Percentiles rank a stretch among this genome's conserved stretches.
phyloP scores from a whole-genome alignment of 1,284 basidiomycete species.

The Microstroma glucosiphilum region DNA sequence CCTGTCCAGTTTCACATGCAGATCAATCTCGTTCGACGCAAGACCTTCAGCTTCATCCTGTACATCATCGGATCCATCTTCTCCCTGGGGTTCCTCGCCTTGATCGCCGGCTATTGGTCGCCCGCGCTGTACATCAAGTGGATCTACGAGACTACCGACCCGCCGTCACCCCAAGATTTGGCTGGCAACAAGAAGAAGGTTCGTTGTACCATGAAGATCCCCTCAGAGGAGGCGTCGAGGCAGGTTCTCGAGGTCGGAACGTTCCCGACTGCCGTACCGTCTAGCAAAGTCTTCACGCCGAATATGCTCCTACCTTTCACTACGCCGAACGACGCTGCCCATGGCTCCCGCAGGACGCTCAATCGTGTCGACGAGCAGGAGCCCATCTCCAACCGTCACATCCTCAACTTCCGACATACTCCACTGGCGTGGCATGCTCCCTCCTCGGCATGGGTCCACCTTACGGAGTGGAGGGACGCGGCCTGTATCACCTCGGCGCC shows the following conservation, averaged over 20 bases:
- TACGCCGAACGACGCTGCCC: not conserved
- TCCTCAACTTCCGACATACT: constrained; percentile 25
- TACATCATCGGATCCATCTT: constrained; percentile 1
- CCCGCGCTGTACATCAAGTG: not conserved
- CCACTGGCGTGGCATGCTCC: constrained; percentile 22
- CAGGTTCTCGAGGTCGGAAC: no score
- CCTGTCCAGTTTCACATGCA: no score
- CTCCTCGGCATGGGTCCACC: constrained; percentile 20
- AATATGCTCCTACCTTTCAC: not conserved
- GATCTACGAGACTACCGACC: no score
- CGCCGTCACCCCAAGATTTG: no score
- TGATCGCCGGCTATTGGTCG: not conserved
- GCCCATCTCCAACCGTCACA: no score
- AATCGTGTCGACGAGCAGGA: no score
- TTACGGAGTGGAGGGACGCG: constrained; percentile 22
- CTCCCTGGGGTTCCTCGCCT: not conserved
- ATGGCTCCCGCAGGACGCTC: constrained; percentile 5
- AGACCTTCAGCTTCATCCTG: not conserved
- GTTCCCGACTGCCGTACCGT: no score
- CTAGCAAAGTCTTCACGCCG: not conserved
- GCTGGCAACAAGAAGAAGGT: no score
- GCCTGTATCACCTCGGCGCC: not conserved
- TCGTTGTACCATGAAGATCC: no score
- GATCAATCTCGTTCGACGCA: no score
- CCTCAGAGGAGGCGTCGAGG: no score